phyloP scores from a whole-genome alignment of 1,139 yeast species.

The Scheffersomyces insectosa region DNA sequence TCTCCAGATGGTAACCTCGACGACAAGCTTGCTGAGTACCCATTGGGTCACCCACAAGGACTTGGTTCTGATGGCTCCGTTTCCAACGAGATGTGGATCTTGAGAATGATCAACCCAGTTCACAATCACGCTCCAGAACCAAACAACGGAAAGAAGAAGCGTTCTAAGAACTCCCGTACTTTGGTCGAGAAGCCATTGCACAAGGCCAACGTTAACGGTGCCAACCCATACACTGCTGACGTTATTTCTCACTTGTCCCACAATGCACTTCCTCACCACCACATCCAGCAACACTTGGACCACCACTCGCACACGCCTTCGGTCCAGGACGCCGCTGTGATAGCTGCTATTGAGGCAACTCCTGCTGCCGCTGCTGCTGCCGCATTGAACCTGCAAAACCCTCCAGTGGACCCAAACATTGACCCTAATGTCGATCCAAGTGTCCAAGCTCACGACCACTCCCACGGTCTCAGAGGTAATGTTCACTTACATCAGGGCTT shows the following conservation, averaged over 20 bases:
- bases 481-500: constrained; percentile 10
- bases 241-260: constrained; percentile 12
- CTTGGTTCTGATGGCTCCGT: constrained; percentile 13
- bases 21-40: constrained; percentile 25
- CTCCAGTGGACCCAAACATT: constrained; percentile 42
- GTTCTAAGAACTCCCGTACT: constrained; percentile 42
- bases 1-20: constrained; percentile 22
- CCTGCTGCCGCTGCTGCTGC: constrained; percentile 32
- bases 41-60: constrained; percentile 5
- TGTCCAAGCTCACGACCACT: constrained; percentile 46
- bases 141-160: constrained; percentile 32
- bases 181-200: constrained; percentile 50
- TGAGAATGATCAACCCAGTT: constrained; percentile 49
- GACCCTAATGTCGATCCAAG: constrained; percentile 50
- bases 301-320: constrained; percentile 31
- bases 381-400: constrained; percentile 31
- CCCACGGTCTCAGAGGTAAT: constrained; percentile 21
- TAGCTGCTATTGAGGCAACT: constrained; percentile 46
- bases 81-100: constrained; percentile 45
- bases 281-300: constrained; percentile 21
- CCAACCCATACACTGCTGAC: neutral
- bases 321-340: constrained; percentile 46
- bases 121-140: constrained; percentile 53
- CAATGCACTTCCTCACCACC: constrained; percentile 16
- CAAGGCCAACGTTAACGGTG: constrained; percentile 17